These are phyloP conservation scores for Crithidia sp. DNA, from an alignment of 208 protist species.

Conservation along the genomic window DNA sequence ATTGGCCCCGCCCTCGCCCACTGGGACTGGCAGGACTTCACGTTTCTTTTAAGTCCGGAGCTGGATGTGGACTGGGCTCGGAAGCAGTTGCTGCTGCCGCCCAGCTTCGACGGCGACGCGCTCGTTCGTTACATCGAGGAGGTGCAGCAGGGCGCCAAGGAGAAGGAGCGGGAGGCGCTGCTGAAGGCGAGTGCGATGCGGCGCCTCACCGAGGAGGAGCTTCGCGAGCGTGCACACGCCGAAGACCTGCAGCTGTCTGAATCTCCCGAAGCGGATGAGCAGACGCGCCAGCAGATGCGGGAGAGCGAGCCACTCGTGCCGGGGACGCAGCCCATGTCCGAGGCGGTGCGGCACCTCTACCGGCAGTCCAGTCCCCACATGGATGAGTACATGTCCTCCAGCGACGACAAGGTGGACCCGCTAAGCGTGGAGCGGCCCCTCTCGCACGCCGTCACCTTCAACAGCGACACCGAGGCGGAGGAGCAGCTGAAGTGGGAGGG, in stretches of 20 bases:
- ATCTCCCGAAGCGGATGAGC: conserved; percentile 1
- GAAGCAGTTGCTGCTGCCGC: conserved; percentile 71
- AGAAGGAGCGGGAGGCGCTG: conserved; percentile 55
- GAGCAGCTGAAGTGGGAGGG: conserved; percentile 91
- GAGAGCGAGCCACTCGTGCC: conserved; percentile 26
- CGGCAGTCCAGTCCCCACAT: conserved; percentile 70
- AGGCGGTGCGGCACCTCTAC: conserved; percentile 57
- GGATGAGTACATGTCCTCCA: conserved; percentile 87
- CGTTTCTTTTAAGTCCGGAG: conserved; percentile 77
- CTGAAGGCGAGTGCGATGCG: conserved; percentile 67
- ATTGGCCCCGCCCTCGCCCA: conserved; percentile 75
- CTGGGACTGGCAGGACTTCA: conserved; percentile 92
- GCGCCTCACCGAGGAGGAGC: conserved; percentile 45
- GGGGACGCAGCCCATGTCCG: conserved; percentile 23
- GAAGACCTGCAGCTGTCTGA: conserved; percentile 57
- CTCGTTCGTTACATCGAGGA: conserved; percentile 89
- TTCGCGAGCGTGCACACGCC: conserved; percentile 49
- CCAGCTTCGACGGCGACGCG: conserved; percentile 89
- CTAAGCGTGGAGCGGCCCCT: conserved; percentile 88
- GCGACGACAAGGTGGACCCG: conserved; percentile 57
- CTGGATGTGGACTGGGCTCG: conserved; percentile 86
- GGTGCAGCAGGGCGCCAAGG: conserved; percentile 79
- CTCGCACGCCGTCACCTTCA: conserved; percentile 82
- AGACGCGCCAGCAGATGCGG: conserved; percentile 11
- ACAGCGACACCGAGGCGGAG: conserved; percentile 86